Evolutionary conservation across 148 eudicot genomes (phyloP), one percentile per base, ranked within the genome.

Genomic region (Dianthus caryophyllus): DNA sequence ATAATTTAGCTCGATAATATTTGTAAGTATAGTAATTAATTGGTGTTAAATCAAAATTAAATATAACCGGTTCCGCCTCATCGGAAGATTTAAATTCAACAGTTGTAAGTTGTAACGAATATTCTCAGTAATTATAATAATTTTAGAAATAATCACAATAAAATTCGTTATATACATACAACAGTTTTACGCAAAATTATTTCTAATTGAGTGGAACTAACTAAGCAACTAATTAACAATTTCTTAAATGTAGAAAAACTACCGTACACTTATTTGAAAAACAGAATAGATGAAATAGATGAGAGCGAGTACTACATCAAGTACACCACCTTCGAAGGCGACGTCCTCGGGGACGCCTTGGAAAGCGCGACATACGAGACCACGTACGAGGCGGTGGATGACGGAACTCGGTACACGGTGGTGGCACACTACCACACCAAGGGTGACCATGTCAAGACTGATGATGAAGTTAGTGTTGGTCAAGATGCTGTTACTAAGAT

Each of bases 261-360:
- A 7, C 69, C 65, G 13, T 70, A 31, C 52, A 63, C 14, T 13
- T 63, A 62, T 10, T 65, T 71, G 61, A 62, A 62, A 41, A 71
- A 62, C 16, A 62, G 68, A 63, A 58, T 54, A 11, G 74, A 63
- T 10, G 74, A 71, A 53, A 51, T 71, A 16, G 68, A 71, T 21
- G 11, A 61, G 0, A 15, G 29, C 10, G 53, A 63, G 41, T 64
- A 14, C 13, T 75, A 64, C 65, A 18, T 33, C 74, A 75, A 75
- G 71, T 70, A 75, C 66, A 64, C 78, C 7, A 64, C 66, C 31
- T 53, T 61, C 6, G 78, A 75, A 6, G 73, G 78, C 6, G 78
- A 68, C 46, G 78, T 64, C 9, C 49, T 75, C 0, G 69, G 68
- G 1, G 78, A 69, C 48, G 50, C 20, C 50, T 12, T 69, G 2